Evolutionary conservation across 179 eudicot species (phyloP).

Genomic region (Monotropa hypopitys): DNA sequence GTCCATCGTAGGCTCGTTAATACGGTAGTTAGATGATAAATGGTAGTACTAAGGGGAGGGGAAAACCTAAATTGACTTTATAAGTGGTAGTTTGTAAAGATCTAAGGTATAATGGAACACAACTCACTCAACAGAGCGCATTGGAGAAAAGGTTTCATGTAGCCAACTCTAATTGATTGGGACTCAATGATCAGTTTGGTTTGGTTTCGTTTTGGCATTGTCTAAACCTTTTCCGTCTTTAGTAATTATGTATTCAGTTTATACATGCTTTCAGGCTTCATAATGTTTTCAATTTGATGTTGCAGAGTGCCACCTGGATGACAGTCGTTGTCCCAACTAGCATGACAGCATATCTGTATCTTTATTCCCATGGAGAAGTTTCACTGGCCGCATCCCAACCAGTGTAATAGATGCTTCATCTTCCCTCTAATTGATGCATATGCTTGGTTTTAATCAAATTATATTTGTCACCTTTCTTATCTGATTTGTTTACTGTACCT

Average conservation of each 20-base stretch:
- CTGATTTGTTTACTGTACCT: not conserved
- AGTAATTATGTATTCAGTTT: not conserved
- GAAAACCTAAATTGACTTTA: too few species aligned
- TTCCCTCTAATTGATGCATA: conserved; percentile 3
- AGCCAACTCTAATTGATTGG: too few species aligned
- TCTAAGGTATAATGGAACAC: too few species aligned
- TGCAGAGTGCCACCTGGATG: conserved; percentile 99
- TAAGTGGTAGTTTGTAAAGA: too few species aligned
- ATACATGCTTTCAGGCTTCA: not conserved
- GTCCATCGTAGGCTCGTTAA: too few species aligned
- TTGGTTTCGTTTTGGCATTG: not conserved
- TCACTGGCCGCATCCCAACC: conserved; percentile 96
- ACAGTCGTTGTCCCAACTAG: conserved; percentile 90
- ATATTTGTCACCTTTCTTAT: not conserved
- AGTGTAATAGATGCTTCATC: conserved; percentile 96
- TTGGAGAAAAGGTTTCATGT: too few species aligned
- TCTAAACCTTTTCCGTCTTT: not conserved
- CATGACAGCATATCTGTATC: conserved; percentile 95
- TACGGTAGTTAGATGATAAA: too few species aligned
- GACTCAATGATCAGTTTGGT: too few species aligned
- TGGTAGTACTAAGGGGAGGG: too few species aligned
- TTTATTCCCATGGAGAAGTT: conserved; percentile 96
- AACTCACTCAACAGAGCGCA: too few species aligned
- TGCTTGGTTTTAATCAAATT: not conserved
- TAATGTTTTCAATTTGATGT: conserved; percentile 13